Base-by-base conservation (phyloP, 768 basidiomycete species). In the Lactarius psammicola region DNA sequence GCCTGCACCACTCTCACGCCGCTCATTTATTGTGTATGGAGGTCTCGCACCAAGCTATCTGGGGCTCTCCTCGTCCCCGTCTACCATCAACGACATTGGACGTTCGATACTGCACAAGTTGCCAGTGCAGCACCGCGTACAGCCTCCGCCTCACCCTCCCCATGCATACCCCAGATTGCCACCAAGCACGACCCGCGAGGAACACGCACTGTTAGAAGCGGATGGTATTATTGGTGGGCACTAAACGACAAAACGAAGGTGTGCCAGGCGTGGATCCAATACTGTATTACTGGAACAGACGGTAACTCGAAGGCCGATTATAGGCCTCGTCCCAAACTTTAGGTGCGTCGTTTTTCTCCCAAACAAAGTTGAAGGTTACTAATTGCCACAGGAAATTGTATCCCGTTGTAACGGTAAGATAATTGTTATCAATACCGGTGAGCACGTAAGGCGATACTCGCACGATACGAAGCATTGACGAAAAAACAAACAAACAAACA, bases 241-340 rank as follows among this genome's bases (percentile, higher is more conserved):
- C 80, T 85, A 59, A 86, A 88, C 18, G 76, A 78, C 31, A 92
- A 95, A 59, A 83, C 83, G 62, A 79, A 79, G 59, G 85, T 84
- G 4, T 99, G 97, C 74, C 74, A 71, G 1, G 81, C 85, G 94
- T 94, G 0, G 87, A 91, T 63, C 77, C 80, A 31, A 88, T 95
- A n/a, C 77, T 92, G 60, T 80, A 31, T 88, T 95, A n/a, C 77
- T 92, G 60, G 73, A 81, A 36, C 85, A 83, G 74, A 88, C 92
- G 1, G 94, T 94, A 1, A 95, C 91, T 33, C 78, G 92, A 64
- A 80, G 94, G 70, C 87, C 95, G 86, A 84, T 99, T 53, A 95
- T 96, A 93, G 96, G 95, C 0, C 97, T 98, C 75, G 98, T 96
- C 1, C 96, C 96, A 1, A 83, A 95, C 74, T 94, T 97, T 70